These are phyloP conservation scores for Triadica sebifera DNA, from an alignment of 345 rosid genomes.

Conservation along the genomic window DNA sequence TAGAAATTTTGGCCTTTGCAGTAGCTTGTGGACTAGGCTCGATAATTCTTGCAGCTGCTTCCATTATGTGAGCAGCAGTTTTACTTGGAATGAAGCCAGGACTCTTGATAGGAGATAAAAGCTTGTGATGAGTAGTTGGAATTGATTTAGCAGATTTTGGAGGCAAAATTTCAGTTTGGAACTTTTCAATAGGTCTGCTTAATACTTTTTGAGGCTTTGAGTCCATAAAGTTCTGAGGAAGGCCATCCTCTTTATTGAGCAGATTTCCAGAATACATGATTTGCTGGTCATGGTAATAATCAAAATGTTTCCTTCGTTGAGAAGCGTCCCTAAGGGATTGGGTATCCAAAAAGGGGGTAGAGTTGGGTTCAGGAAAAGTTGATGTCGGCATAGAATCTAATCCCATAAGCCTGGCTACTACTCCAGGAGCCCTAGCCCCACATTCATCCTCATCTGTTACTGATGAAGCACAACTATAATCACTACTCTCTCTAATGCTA, in stretches of 20 bases:
- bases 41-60: conserved; percentile 85
- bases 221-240: conserved; percentile 31
- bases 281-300: conserved; percentile 44
- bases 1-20: conserved; percentile 48
- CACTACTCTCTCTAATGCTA: conserved; percentile 52
- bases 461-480: conserved; percentile 89
- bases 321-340: conserved; percentile 53
- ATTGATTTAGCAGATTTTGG: conserved; percentile 94
- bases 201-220: conserved; percentile 47
- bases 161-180: conserved; percentile 88
- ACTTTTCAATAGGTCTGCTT: conserved; percentile 77
- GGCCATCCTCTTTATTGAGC: conserved; percentile 43
- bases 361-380: conserved; percentile 47
- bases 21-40: conserved; percentile 49
- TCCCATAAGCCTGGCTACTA: conserved; percentile 98
- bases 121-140: conserved; percentile 83
- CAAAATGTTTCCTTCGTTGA: conserved; percentile 46
- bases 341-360: conserved; percentile 55
- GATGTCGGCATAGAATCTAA: conserved; percentile 74
- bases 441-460: conserved; percentile 83
- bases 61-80: conserved; percentile 93
- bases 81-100: conserved; percentile 73
- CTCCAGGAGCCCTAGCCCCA: conserved; percentile 77
- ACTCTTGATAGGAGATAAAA: conserved; percentile 91
- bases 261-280: conserved; percentile 53